Evolutionary conservation across 2,329 filamentous ascomycete species (phyloP).

Genomic region (Penicillium sp.): DNA sequence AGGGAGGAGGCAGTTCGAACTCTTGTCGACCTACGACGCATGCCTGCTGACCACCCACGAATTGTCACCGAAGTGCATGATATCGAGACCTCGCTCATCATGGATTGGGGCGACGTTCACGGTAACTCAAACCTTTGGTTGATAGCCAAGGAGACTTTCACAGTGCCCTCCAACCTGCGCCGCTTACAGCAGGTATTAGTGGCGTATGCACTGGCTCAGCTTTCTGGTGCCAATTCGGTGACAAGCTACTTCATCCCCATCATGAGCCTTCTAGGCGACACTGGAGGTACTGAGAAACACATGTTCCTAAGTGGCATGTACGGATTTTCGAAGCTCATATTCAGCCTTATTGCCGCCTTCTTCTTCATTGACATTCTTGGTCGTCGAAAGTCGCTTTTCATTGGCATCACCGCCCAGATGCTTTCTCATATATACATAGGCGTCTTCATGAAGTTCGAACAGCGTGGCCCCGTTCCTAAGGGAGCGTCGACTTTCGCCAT

Average conservation of each 20-base stretch:
- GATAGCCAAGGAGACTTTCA: conserved; percentile 44
- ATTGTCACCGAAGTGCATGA: background rate
- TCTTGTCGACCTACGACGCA: conserved; percentile 33
- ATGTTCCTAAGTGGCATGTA: conserved; percentile 50
- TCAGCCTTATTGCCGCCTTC: conserved; percentile 46
- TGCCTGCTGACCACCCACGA: conserved; percentile 24
- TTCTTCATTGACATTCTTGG: conserved; percentile 52
- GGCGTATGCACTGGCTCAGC: conserved; percentile 45
- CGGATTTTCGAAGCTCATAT: conserved; percentile 48
- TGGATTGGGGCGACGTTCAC: background rate
- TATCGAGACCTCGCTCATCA: background rate
- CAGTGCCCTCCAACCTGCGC: conserved; percentile 43
- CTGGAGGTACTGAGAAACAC: conserved; percentile 28
- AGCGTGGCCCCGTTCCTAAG: conserved; percentile 23
- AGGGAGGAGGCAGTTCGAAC: conserved; percentile 36
- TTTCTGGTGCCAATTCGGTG: conserved; percentile 50
- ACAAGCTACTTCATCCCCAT: conserved; percentile 50
- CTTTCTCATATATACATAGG: conserved; percentile 46
- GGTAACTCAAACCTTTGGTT: background rate
- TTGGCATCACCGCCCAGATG: conserved; percentile 44
- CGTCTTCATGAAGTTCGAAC: conserved; percentile 43
- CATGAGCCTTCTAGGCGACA: conserved; percentile 42
- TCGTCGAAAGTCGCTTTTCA: conserved; percentile 43
- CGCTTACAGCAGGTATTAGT: conserved; percentile 43
- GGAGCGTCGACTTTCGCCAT: too few relatives aligned